Conservation (phyloP, 352 stramenopile species). For the Phytophthora pseudosyringae region DNA sequence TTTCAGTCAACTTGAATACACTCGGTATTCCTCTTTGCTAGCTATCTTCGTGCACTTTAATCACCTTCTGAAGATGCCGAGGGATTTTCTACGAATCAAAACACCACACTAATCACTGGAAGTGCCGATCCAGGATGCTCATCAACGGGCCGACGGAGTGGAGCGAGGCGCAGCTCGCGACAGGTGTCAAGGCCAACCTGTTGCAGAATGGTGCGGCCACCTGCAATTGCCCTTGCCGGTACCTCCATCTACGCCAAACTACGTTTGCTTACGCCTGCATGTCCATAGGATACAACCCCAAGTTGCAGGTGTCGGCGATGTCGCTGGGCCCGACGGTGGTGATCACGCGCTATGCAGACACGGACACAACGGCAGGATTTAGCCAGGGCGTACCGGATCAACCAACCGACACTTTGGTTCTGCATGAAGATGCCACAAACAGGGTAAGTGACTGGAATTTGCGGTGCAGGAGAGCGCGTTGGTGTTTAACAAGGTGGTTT, state of each 20-base stretch:
- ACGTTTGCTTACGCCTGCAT: background rate
- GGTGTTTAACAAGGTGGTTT: background rate
- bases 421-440: conserved; percentile 22
- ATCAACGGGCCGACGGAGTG: conserved; percentile 52
- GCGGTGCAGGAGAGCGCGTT: background rate
- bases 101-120: conserved; percentile 14
- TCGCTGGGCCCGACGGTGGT: conserved; percentile 41
- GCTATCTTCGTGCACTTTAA: background rate
- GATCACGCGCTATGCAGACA: conserved; percentile 33
- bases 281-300: conserved; percentile 48
- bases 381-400: conserved; percentile 12
- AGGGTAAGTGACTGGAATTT: conserved; percentile 18
- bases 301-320: conserved; percentile 46
- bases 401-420: conserved; percentile 11
- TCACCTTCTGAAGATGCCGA: too few species aligned
- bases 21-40: too few species aligned
- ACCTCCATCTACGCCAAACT: background rate
- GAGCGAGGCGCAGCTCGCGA: conserved; percentile 38
- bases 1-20: too few species aligned
- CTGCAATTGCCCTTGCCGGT: background rate
- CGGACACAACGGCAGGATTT: conserved; percentile 11
- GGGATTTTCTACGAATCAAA: conserved; percentile 28
- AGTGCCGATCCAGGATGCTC: conserved; percentile 35
- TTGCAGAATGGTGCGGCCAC: conserved; percentile 41
- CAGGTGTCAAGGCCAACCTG: conserved; percentile 41